Conservation (phyloP, 129 eudicot species). For the Lactuca sativa region DNA sequence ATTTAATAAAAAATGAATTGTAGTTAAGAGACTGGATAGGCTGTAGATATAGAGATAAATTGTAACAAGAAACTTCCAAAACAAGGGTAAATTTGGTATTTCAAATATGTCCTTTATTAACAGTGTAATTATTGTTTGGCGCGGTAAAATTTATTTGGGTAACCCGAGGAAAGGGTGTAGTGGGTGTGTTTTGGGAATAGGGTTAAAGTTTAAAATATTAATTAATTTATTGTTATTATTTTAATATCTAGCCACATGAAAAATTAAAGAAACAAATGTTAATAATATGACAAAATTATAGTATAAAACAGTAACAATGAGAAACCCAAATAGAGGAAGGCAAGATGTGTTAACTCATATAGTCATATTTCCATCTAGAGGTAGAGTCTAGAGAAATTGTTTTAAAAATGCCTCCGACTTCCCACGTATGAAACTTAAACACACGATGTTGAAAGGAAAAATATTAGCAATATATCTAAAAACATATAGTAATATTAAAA, state of each 20-base stretch:
- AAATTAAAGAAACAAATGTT: constrained; percentile 9
- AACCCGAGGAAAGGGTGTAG: constrained; percentile 64
- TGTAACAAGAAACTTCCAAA: constrained; percentile 36
- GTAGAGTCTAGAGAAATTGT: too few species aligned
- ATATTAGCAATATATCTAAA: too few species aligned
- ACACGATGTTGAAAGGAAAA: too few species aligned
- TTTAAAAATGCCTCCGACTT: too few species aligned
- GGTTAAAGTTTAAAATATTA: constrained; percentile 37
- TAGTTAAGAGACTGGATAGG: neutral
- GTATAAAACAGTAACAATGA: neutral
- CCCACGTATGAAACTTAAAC: too few species aligned
- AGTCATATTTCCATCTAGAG: too few species aligned
- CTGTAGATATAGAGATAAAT: constrained; percentile 30
- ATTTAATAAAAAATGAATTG: neutral
- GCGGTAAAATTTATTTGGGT: constrained; percentile 39
- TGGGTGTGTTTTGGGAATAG: constrained; percentile 86
- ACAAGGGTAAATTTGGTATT: constrained; percentile 32
- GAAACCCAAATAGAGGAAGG: too few species aligned
- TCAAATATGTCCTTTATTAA: constrained; percentile 22
- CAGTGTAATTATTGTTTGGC: constrained; percentile 31
- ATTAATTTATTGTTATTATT: constrained; percentile 14
- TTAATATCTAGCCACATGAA: constrained; percentile 38
- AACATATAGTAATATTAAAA: too few species aligned
- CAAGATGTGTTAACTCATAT: too few species aligned
- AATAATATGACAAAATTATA: neutral